Evolutionary conservation across 495 filamentous ascomycete genomes (phyloP).

Genomic region (Aspergillus egyptiacus): DNA sequence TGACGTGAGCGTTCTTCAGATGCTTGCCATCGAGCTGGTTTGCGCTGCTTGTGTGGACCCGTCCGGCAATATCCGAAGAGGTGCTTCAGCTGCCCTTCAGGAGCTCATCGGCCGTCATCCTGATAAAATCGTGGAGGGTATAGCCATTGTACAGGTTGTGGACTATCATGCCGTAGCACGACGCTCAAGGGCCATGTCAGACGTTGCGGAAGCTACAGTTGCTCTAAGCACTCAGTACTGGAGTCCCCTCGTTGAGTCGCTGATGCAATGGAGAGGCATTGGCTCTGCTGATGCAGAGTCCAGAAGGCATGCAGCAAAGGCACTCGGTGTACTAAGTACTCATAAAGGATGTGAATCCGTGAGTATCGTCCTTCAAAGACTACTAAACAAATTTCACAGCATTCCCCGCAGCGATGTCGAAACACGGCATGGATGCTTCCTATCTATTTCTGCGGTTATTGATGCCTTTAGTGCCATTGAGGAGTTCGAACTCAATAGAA

Average conservation of each 20-base stretch:
- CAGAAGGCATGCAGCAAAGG: constrained; percentile 62
- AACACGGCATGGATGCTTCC: constrained; percentile 59
- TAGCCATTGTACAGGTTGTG: constrained; percentile 77
- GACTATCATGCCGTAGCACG: constrained; percentile 91
- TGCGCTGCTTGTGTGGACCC: constrained; percentile 81
- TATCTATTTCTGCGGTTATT: constrained; percentile 49
- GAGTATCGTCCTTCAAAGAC: constrained; percentile 27
- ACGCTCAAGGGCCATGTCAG: constrained; percentile 70
- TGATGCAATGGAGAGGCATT: constrained; percentile 85
- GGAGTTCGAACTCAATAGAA: not conserved
- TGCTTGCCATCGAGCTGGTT: constrained; percentile 72
- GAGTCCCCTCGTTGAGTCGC: constrained; percentile 56
- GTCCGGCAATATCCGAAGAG: constrained; percentile 84
- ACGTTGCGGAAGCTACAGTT: constrained; percentile 64
- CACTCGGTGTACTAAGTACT: constrained; percentile 56
- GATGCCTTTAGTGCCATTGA: constrained; percentile 28
- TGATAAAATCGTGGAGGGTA: constrained; percentile 71
- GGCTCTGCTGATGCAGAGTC: constrained; percentile 67
- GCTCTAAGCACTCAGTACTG: constrained; percentile 63
- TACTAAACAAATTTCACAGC: constrained; percentile 39
- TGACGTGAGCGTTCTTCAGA: constrained; percentile 53
- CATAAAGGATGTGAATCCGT: constrained; percentile 30
- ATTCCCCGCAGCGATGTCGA: constrained; percentile 57
- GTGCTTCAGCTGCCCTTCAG: constrained; percentile 87
- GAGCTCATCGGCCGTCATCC: constrained; percentile 92